Percentiles rank a stretch among this genome's conserved stretches.
Conservation (phyloP, 2,329 filamentous ascomycete genomes). For the Ceratocystis lukuohia region DNA sequence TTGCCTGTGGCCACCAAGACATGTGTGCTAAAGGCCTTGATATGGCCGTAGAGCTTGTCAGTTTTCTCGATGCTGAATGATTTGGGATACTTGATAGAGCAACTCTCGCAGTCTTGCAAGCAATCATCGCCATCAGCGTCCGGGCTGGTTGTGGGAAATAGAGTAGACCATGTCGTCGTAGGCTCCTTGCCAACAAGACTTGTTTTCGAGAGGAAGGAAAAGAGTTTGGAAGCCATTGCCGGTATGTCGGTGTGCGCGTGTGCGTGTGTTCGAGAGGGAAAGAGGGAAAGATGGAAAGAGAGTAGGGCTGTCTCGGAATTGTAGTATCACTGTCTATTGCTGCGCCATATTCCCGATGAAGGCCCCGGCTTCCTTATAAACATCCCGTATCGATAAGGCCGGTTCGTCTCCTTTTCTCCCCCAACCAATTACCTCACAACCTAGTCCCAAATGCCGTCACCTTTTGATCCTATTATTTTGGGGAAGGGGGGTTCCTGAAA, state of each 20-base stretch:
- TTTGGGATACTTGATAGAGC: constrained; percentile 63
- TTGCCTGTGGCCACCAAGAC: constrained; percentile 89
- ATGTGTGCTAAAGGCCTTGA: constrained; percentile 82
- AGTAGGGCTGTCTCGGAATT: too few species aligned
- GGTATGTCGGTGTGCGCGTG: background rate
- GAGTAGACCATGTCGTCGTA: constrained; percentile 26
- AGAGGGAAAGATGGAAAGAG: background rate
- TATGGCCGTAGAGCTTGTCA: constrained; percentile 69
- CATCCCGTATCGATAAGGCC: background rate
- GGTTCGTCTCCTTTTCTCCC: background rate
- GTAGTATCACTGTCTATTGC: too few species aligned
- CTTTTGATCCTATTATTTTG: background rate
- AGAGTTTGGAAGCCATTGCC: constrained; percentile 33
- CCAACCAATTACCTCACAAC: background rate
- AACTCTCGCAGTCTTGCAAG: constrained; percentile 70
- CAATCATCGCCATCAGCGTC: constrained; percentile 78
- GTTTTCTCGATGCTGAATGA: constrained; percentile 59
- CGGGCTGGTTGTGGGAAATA: constrained; percentile 67
- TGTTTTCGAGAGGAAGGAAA: constrained; percentile 30
- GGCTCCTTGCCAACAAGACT: constrained; percentile 21
- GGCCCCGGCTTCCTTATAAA: background rate
- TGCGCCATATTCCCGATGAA: too few species aligned
- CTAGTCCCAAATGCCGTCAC: background rate
- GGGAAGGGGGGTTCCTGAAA: background rate
- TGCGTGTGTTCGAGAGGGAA: background rate